Percentiles rank a stretch among this genome's conserved stretches.
These are phyloP conservation scores for Micractinium conductrix DNA, from an alignment of 139 green algal genomes.

Conservation along the genomic window DNA sequence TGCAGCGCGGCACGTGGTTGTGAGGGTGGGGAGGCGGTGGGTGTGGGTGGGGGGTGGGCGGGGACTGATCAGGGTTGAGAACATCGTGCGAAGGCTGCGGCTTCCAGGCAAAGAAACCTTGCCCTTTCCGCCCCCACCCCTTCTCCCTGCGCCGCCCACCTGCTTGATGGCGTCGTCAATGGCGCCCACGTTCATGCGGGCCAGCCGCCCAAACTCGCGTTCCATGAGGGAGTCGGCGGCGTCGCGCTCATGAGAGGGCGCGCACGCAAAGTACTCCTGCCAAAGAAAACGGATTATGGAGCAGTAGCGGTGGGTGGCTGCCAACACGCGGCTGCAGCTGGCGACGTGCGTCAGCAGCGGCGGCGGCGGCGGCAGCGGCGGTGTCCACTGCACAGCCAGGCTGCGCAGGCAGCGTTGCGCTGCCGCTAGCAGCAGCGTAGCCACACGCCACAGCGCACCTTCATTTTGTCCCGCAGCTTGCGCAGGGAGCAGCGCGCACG, in stretches of 20 bases:
- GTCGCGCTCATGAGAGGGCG: conserved; percentile 11
- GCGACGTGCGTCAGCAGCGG: no score
- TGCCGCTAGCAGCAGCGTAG: background rate
- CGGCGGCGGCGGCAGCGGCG: no score
- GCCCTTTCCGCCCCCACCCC: no score
- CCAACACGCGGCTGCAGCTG: no score
- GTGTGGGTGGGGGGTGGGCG: background rate
- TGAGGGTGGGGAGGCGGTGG: background rate
- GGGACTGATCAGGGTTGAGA: background rate
- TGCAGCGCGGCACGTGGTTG: background rate
- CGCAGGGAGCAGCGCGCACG: conserved; percentile 25
- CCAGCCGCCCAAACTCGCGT: conserved; percentile 17
- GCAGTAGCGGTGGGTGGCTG: no score
- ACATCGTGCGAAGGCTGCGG: background rate
- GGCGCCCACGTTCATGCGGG: conserved; percentile 14
- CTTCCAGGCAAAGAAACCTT: background rate
- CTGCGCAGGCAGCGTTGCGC: no score
- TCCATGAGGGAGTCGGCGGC: conserved; percentile 20
- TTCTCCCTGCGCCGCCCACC: no score
- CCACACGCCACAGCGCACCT: background rate
- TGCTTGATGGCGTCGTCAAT: conserved; percentile 28
- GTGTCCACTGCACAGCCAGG: no score
- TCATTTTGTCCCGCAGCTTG: conserved; percentile 30
- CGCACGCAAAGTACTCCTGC: conserved; percentile 31
- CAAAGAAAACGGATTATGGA: no score